A percentile compares a stretch with the other conserved stretches of the same genome.
Evolutionary conservation across 768 basidiomycete species (phyloP).

Genomic region (Serendipita sp.): DNA sequence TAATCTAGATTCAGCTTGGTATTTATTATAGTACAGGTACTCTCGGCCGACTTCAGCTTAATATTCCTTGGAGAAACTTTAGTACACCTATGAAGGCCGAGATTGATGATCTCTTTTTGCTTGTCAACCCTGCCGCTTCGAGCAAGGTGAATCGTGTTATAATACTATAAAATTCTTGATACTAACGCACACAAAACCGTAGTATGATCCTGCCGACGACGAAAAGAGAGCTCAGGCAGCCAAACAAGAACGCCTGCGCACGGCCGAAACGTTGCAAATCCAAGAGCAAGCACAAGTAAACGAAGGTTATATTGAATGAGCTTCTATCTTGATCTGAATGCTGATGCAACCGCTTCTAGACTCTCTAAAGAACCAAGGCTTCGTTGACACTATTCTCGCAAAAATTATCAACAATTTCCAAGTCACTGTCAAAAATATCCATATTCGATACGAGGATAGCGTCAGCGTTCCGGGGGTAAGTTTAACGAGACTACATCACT

Average conservation of each 20-base stretch:
- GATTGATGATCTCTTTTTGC: conserved; percentile 88
- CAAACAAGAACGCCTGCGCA: conserved; percentile 78
- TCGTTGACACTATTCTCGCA: conserved; percentile 64
- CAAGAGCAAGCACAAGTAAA: conserved; percentile 28
- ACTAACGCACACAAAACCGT: neutral
- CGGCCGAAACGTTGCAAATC: conserved; percentile 70
- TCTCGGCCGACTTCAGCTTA: conserved; percentile 72
- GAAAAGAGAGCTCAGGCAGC: conserved; percentile 64
- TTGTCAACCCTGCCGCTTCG: conserved; percentile 70
- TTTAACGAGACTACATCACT: conserved; percentile 9
- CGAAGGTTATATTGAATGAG: conserved; percentile 8
- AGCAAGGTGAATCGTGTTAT: conserved; percentile 23
- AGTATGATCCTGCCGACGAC: conserved; percentile 66
- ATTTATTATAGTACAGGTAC: conserved; percentile 34
- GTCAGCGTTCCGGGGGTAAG: conserved; percentile 82
- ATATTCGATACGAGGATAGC: conserved; percentile 91
- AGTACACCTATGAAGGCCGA: conserved; percentile 82
- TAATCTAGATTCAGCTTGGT: neutral
- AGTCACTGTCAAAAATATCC: conserved; percentile 88
- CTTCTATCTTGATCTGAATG: neutral
- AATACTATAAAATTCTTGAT: neutral
- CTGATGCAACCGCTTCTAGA: conserved; percentile 15
- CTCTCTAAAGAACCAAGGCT: conserved; percentile 63
- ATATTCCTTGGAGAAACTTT: conserved; percentile 78
- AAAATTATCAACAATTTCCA: conserved; percentile 95